Evolutionary conservation across 768 basidiomycete genomes (phyloP), one percentile per base, ranked within the genome.

Genomic region (Boletus sp.): DNA sequence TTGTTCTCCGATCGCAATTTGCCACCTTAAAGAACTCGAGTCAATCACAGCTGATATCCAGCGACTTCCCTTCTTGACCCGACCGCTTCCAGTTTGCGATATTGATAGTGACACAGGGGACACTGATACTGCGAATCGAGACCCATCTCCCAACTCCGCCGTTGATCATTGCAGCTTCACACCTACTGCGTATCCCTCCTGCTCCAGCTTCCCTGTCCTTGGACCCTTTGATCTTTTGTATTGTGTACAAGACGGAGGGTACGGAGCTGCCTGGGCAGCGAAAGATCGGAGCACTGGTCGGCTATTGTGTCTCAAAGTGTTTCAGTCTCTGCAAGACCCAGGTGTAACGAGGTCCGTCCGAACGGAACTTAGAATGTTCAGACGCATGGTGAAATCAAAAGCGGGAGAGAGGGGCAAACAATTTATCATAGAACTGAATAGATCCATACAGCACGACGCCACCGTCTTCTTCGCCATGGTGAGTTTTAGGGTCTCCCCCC

Each of bases 401-500:
- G 56, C 7, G 17, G 53, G 49, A 39, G 47, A 55, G 35, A 63
- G 56, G 14, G 76, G 73, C 30, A 63, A 57, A 6, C 64, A 60
- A 1, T 80, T 76, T 54, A 63, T 79, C 28, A 80, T 79, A 62
- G 63, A 73, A 41, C 46, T 78, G 47, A 73, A 74, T 47, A 75
- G 71, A 17, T 68, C 71, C 0, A 65, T 80, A 37, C 72, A 73
- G 48, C 71, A 75, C 18, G 54, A 48, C 3, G 29, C 50, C 20
- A 47, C 50, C 0, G 47, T 78, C 35, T 73, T 68, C 57, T 76
- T 80, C 15, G 73, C 67, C 5, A 78, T 80, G 77, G 78, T 75
- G 55, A 57, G 73, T 62, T n/a, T 9, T 20, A 10, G 9, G 4
- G 0, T 45, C 17, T 44, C 10, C 7, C n/a, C 12, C 6, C 7